Evolutionary conservation across 768 basidiomycete species (phyloP).

Genomic region (Wakefieldia striispora): DNA sequence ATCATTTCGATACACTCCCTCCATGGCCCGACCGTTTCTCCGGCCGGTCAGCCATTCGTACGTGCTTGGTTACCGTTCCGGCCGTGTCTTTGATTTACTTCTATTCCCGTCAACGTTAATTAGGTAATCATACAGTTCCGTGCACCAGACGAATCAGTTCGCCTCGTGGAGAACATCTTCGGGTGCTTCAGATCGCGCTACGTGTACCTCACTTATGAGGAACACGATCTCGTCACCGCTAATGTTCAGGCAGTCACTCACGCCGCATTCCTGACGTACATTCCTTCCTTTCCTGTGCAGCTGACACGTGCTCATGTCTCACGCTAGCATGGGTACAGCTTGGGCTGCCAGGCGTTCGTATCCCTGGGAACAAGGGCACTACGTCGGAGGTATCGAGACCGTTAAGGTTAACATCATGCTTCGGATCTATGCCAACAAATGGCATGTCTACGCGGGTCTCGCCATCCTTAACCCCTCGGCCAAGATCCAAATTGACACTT

Average conservation of each 20-base stretch:
- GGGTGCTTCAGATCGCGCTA: constrained; percentile 77
- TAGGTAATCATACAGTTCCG: constrained; percentile 90
- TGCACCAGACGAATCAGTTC: constrained; percentile 67
- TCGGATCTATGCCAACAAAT: constrained; percentile 95
- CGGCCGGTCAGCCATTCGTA: constrained; percentile 88
- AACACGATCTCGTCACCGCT: constrained; percentile 94
- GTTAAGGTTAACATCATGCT: constrained; percentile 95
- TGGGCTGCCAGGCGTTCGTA: constrained; percentile 78
- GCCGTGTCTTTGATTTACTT: neutral
- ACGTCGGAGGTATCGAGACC: constrained; percentile 96
- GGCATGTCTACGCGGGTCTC: constrained; percentile 99
- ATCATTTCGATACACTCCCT: constrained; percentile 94
- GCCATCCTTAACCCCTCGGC: constrained; percentile 96
- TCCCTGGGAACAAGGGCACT: constrained; percentile 95
- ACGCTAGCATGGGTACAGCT: constrained; percentile 91
- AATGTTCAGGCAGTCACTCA: constrained; percentile 99
- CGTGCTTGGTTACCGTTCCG: constrained; percentile 20
- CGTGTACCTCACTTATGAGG: constrained; percentile 93
- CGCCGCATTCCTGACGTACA: constrained; percentile 91
- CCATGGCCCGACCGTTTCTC: constrained; percentile 88
- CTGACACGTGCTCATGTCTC: constrained; percentile 4
- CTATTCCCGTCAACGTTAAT: neutral
- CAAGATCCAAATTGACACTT: constrained; percentile 85
- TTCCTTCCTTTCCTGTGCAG: neutral
- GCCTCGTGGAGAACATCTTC: constrained; percentile 80